Evolutionary conservation across 2,329 filamentous ascomycete genomes (phyloP), one percentile per base, ranked within the genome.

Genomic region (Venturiaceae sp.): DNA sequence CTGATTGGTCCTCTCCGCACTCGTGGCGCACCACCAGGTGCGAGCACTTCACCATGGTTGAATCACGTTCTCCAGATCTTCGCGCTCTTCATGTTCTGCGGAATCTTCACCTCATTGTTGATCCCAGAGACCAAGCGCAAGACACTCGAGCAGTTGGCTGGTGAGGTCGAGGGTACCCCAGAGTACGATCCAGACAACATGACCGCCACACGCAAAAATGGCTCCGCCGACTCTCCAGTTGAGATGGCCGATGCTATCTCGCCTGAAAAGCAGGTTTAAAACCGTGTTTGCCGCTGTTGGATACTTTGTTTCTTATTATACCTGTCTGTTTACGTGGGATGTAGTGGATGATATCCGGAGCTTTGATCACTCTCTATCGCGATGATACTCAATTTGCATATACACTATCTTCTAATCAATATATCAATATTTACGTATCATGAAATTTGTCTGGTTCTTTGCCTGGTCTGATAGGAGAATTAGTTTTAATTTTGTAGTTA

Each of bases 31-130:
- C 55, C 36, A 32, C 11, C 58, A 16, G 53, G 37, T 30, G 16
- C 53, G 2, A n/a, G 16, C 7, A 58, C 30, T 16, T 76, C 71
- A 1, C 87, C 86, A 1, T 87, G 85, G 80, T 78, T 92, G 57
- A 80, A 88, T 69, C 83, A 86, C 59, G 80, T 92, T 37, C 84
- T 92, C 75, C 80, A 90, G 68, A 86, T 91, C 37, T 91, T 89
- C 70, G 86, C 87, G 0, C 76, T 90, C 9, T 91, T 92, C 76
- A 92, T 91, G 88, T 77, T 92, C 5, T 79, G 81, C 55, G 89
- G 89, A 36, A 80, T 82, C 52, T 71, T 89, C 52, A 83, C 83
- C 2, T 84, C 85, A 1, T 74, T 91, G 3, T 73, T 92, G n/a
- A 84, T 92, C 23, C 87, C 87, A 0, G 88, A 91, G 73, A 91